phyloP scores from a whole-genome alignment of 768 basidiomycete species.

The Cystofilobasidium macerans region DNA sequence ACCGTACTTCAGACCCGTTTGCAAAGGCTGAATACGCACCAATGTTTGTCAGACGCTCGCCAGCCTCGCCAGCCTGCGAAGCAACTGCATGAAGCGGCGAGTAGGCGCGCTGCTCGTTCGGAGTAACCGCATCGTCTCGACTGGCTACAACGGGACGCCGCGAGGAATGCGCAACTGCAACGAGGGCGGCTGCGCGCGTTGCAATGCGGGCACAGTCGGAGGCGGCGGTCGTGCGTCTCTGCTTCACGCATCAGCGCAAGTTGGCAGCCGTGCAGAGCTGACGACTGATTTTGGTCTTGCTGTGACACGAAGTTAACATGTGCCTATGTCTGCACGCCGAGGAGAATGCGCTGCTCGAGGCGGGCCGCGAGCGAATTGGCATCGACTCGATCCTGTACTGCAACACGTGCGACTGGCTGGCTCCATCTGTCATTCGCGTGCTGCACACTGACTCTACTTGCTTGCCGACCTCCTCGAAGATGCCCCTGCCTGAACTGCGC shows the following conservation, averaged over 20 bases:
- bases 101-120: slow-evolving; percentile 83
- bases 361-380: slow-evolving; percentile 74
- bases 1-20: too few species aligned
- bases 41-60: slow-evolving; percentile 44
- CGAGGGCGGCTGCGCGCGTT: slow-evolving; percentile 77
- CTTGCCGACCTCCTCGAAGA: slow-evolving; percentile 41
- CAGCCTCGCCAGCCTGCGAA: slow-evolving; percentile 65
- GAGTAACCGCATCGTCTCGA: slow-evolving; percentile 43
- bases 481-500: slow-evolving; percentile 96
- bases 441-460: neutral
- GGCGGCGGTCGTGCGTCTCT: slow-evolving; percentile 39
- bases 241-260: too few species aligned
- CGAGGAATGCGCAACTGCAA: slow-evolving; percentile 79
- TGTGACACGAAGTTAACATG: slow-evolving; percentile 46
- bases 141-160: slow-evolving; percentile 85
- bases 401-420: slow-evolving; percentile 64
- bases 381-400: slow-evolving; percentile 74
- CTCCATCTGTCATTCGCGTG: neutral
- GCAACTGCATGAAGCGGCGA: slow-evolving; percentile 94
- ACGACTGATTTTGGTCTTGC: slow-evolving; percentile 12
- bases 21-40: neutral
- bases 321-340: slow-evolving; percentile 96
- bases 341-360: slow-evolving; percentile 91
- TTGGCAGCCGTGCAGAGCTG: neutral
- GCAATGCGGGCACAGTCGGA: slow-evolving; percentile 51